Conservation (phyloP, 2,329 filamentous ascomycete genomes). For the Metarhizium robertsii region DNA sequence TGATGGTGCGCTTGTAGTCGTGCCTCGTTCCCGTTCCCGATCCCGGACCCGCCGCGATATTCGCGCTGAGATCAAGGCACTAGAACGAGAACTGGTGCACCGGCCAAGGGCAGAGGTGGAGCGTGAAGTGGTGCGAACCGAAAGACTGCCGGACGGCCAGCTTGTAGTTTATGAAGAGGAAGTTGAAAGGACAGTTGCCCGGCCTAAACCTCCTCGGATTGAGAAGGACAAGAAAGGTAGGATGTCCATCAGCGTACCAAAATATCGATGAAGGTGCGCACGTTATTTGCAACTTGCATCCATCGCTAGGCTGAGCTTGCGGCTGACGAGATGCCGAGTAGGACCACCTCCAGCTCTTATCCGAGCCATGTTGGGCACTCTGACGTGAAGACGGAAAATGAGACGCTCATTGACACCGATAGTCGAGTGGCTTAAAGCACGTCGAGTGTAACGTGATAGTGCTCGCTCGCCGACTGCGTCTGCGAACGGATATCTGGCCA, state of each 20-base stretch:
- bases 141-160: conserved; percentile 50
- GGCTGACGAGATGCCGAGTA: conserved; percentile 29
- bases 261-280: conserved; percentile 51
- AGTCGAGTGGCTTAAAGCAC: background rate
- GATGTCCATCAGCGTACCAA: conserved; percentile 76
- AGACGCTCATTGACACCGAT: background rate
- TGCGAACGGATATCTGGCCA: background rate
- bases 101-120: conserved; percentile 30
- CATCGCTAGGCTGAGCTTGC: conserved; percentile 10
- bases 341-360: conserved; percentile 55
- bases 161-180: conserved; percentile 55
- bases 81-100: conserved; percentile 45
- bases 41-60: conserved; percentile 53
- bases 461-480: background rate
- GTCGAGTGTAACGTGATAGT: background rate
- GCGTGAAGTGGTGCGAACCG: conserved; percentile 45
- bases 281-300: conserved; percentile 12
- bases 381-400: conserved; percentile 39
- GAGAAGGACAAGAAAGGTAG: conserved; percentile 94
- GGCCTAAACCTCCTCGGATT: conserved; percentile 54
- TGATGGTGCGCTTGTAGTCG: conserved; percentile 25
- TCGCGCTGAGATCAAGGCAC: conserved; percentile 58
- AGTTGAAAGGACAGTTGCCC: conserved; percentile 45
- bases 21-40: conserved; percentile 31
- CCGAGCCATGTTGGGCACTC: conserved; percentile 60